phyloP scores from a whole-genome alignment of 306 rosid species.

The Casuarina glauca region DNA sequence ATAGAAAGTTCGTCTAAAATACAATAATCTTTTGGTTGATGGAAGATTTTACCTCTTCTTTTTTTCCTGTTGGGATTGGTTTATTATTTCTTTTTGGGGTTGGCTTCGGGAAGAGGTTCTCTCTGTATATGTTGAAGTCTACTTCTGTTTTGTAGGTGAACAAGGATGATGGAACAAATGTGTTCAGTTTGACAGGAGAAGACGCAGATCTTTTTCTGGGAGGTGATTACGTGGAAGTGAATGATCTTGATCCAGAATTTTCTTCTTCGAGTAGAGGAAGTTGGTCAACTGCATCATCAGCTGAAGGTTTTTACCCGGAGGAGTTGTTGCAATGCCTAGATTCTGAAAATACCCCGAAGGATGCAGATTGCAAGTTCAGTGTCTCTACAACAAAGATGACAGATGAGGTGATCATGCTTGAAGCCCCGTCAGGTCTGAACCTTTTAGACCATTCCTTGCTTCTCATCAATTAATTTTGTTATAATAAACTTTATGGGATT shows the following conservation, averaged over 20 bases:
- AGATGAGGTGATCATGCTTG: constrained; percentile 25
- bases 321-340: constrained; percentile 36
- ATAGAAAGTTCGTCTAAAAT: not conserved
- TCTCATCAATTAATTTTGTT: not conserved
- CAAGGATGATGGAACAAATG: constrained; percentile 17
- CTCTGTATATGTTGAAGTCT: constrained; percentile 10
- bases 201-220: constrained; percentile 3
- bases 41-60: not conserved
- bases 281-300: constrained; percentile 40
- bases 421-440: constrained; percentile 39
- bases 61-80: not conserved
- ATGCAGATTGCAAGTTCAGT: constrained; percentile 30
- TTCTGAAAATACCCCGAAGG: constrained; percentile 11
- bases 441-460: not conserved
- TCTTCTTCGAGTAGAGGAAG: constrained; percentile 42
- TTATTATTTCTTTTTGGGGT: not conserved
- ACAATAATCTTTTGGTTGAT: not conserved
- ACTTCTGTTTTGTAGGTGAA: constrained; percentile 26
- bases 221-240: constrained; percentile 46
- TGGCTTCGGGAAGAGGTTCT: not conserved
- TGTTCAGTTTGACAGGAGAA: constrained; percentile 23
- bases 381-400: constrained; percentile 25
- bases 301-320: constrained; percentile 36
- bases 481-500: not conserved
- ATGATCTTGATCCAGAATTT: constrained; percentile 42